These are phyloP conservation scores for Colletotrichum eleusines DNA, from an alignment of 2,329 filamentous ascomycete species.

Conservation along the genomic window DNA sequence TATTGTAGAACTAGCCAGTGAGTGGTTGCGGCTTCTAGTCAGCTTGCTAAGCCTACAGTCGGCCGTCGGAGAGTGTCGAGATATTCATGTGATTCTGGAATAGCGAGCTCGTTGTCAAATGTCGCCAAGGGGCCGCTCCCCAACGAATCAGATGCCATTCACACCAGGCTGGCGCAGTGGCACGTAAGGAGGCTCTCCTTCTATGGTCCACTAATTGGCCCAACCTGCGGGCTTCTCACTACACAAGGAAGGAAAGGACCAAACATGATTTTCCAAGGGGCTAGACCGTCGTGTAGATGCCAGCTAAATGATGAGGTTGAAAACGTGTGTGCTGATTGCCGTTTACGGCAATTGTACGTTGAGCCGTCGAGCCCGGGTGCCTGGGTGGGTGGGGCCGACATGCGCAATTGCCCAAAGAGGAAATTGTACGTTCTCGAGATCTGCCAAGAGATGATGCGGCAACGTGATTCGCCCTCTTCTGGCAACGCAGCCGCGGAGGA, in stretches of 20 bases:
- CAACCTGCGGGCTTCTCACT: neutral
- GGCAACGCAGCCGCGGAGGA: neutral
- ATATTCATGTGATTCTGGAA: neutral
- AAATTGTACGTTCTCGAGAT: neutral
- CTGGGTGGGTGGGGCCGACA: neutral
- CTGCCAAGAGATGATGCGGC: neutral
- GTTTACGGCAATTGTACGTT: slow-evolving; percentile 13
- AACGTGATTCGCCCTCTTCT: neutral
- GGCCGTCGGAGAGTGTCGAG: too few species aligned
- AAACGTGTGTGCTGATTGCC: neutral
- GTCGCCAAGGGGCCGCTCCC: neutral
- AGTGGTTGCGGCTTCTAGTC: neutral
- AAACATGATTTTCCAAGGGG: neutral
- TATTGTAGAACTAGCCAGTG: neutral
- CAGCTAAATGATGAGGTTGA: neutral
- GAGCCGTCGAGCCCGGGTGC: neutral
- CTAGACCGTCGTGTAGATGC: too few species aligned
- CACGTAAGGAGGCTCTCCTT: too few species aligned
- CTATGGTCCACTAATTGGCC: too few species aligned
- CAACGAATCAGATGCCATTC: neutral
- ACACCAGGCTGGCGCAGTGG: neutral
- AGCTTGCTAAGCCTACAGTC: neutral
- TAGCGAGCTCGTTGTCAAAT: too few species aligned
- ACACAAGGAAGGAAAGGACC: neutral
- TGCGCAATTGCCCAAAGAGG: neutral